Base-by-base conservation (phyloP, 345 rosid species). In the Camelina laxa region DNA sequence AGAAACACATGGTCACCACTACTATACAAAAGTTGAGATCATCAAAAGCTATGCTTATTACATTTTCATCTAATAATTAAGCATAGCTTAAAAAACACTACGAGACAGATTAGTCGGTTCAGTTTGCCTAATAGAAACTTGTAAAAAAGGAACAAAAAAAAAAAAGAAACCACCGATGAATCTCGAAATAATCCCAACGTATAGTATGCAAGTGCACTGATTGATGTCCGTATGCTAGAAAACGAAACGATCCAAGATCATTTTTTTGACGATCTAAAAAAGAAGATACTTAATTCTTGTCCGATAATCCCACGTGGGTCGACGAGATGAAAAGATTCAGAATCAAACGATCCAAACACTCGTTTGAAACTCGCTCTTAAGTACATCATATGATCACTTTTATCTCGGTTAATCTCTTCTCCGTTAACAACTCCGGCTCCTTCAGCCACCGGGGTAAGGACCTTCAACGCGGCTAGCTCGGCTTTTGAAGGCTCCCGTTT, bases 261-360 rank as follows among this genome's bases (percentile, higher is more conserved):
- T 10, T 19, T 61, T 58, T 49, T 9, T 31, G 66, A 39, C 4
- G 84, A 88, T 27, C 91, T 83, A 47, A 77, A 69, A 78, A 90
- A 79, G 87, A 85, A 88, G 60, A 91, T 79, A 63, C 97, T 88
- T 24, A 91, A 81, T 74, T 91, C 93, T 79, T 91, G 93, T 45
- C 91, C 91, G 6, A 85, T 82, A 54, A 80, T 70, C 21, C 91
- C 89, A 15, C 84, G 85, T 0, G 91, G 97, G 35, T 88, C 93
- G 9, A 90, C 81, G 77, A 90, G 75, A 68, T 86, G 93, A 73
- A 87, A 91, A 50, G 97, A 87, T 73, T 88, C 90, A 2, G 93
- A 84, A 41, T 84, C 67, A 5, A 79, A 44, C 0, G 91, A 85
- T 6, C 89, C 81, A 49, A 76, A 66, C 49, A 87, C 80, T 21